A percentile compares a stretch with the other conserved stretches of the same genome.
These are phyloP conservation scores for Puccinia novopanici DNA, from an alignment of 1,284 basidiomycete genomes.

Conservation along the genomic window DNA sequence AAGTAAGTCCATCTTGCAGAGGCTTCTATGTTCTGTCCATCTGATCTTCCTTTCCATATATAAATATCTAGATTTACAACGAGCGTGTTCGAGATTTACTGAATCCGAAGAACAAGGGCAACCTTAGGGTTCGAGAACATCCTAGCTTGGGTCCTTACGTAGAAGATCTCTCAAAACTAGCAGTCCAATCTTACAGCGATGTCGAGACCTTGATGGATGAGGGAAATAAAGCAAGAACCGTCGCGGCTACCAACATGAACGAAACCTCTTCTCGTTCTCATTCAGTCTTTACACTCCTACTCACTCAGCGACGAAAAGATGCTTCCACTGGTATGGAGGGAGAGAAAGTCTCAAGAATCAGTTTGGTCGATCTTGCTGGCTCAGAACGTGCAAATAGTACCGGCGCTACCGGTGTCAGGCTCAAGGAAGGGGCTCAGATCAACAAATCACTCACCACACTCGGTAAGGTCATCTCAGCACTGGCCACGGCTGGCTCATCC, in stretches of 20 bases:
- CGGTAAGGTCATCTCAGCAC: constrained; percentile 51
- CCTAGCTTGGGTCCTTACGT: constrained; percentile 88
- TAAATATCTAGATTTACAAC: constrained; percentile 89
- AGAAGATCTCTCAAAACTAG: constrained; percentile 90
- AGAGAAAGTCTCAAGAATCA: constrained; percentile 94
- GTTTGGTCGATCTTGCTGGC: constrained; percentile 62
- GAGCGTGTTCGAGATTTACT: constrained; percentile 96
- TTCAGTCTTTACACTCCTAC: constrained; percentile 44
- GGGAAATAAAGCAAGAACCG: constrained; percentile 83
- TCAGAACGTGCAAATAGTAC: constrained; percentile 58
- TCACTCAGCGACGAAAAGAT: constrained; percentile 77
- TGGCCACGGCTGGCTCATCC: constrained; percentile 75
- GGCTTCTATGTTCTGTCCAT: no score
- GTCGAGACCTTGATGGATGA: constrained; percentile 99
- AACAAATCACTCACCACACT: constrained; percentile 56
- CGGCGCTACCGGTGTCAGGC: constrained; percentile 57
- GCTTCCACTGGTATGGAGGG: constrained; percentile 79
- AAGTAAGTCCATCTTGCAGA: constrained; percentile 63
- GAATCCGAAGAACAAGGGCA: constrained; percentile 95
- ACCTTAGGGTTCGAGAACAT: constrained; percentile 93
- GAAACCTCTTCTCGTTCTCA: constrained; percentile 94
- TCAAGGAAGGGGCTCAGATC: constrained; percentile 59
- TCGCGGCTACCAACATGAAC: constrained; percentile 95
- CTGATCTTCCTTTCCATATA: constrained; percentile 24
- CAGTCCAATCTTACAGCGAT: constrained; percentile 84